Base-by-base conservation (phyloP, 768 basidiomycete genomes). In the Termitomyces sp. region DNA sequence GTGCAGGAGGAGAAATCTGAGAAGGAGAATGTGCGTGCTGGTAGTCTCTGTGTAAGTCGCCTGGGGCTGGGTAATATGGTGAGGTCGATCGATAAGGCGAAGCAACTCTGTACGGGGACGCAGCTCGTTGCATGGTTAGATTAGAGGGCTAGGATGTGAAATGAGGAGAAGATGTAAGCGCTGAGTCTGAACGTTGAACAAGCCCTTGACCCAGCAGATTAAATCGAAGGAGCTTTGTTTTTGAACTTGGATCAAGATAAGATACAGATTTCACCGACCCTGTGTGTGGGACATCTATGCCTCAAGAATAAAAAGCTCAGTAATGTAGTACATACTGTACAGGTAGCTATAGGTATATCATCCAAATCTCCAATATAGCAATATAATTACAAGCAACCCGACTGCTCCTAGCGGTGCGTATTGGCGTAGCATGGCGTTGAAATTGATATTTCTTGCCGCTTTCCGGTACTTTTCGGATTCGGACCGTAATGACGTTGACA, bases 391-490 rank as follows among this genome's bases (percentile, higher is more conserved):
- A 61, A 99, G 78, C 59, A 98, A 74, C 18, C 76, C 82, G 41
- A 95, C 80, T 18, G 88, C 94, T 43, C 82, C 94, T 52, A 98
- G 70, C 2, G 97, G 97, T 36, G 95, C 97, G 72, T 95, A 99
- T 66, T 98, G 93, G 57, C 97, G 85, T 60, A 98, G 68, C 86
- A 98, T 88, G 13, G 94, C 93, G 61, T 95, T 83, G 52, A 95
- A 67, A 66, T 98, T 98, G 72, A 99, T 90, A 64, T 97, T 94
- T 61, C 91, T 79, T 23, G 97, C 94, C 25, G 94, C 93, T 73
- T 91, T 95, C 47, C 96, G 86, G 71, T 98, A 99, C 74, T 92
- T 98, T 74, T 97, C 91, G 16, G 94, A 97, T 72, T 99, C 97
- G 44, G 95, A 89, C 44, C 94, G 86, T 35, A 99, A 78, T 7